Evolutionary conservation across 2,329 filamentous ascomycete genomes (phyloP).

Genomic region (Clarireedia monteithiana): DNA sequence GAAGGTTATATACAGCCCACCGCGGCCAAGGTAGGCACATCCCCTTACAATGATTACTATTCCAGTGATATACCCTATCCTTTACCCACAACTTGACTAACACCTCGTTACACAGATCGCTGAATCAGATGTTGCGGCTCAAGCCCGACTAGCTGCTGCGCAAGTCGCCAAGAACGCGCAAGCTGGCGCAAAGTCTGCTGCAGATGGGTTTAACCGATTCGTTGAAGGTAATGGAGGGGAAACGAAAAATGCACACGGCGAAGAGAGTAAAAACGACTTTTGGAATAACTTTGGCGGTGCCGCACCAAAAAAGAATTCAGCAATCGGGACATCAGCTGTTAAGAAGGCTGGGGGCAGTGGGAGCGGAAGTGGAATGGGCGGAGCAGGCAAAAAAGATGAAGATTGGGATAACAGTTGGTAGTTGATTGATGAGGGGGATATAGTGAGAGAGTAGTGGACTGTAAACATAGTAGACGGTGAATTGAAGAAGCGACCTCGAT

Average conservation of each 20-base stretch:
- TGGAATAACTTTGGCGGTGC: constrained; percentile 80
- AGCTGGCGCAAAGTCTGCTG: constrained; percentile 65
- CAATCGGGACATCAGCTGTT: constrained; percentile 25
- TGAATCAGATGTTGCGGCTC: constrained; percentile 68
- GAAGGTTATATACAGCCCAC: constrained; percentile 89
- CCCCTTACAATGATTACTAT: neutral
- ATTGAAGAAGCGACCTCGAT: neutral
- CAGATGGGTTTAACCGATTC: constrained; percentile 76
- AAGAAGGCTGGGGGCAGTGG: constrained; percentile 22
- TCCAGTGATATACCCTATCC: constrained; percentile 9
- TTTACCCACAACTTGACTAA: constrained; percentile 3
- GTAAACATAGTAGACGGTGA: neutral
- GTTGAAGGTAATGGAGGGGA: constrained; percentile 59
- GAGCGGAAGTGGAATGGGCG: constrained; percentile 23
- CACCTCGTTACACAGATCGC: constrained; percentile 49
- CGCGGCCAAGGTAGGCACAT: constrained; percentile 67
- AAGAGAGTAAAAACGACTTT: constrained; percentile 70
- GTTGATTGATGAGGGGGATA: neutral
- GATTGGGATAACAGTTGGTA: constrained; percentile 48
- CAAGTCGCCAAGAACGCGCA: constrained; percentile 60
- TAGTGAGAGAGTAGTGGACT: neutral
- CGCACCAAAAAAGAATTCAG: constrained; percentile 13
- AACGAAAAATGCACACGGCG: constrained; percentile 35
- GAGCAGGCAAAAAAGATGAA: constrained; percentile 39
- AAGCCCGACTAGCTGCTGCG: constrained; percentile 53